These are phyloP conservation scores for Sporisorium exsertum DNA, from an alignment of 1,284 basidiomycete genomes.

Conservation along the genomic window DNA sequence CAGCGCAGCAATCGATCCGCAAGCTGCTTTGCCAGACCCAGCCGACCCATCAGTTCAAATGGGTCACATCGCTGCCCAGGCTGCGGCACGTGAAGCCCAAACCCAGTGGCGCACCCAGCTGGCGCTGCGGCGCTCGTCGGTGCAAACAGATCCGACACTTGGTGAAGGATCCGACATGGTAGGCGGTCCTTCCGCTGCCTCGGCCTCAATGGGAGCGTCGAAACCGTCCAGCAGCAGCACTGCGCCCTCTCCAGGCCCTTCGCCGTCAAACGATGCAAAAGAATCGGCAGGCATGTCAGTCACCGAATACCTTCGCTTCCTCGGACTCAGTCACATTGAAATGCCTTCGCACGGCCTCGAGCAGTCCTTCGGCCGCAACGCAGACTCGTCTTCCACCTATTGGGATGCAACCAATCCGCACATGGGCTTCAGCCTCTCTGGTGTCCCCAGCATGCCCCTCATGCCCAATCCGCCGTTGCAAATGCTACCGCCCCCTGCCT, in stretches of 20 bases:
- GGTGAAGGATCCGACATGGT: background rate
- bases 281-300: slow-evolving; percentile 26
- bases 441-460: slow-evolving; percentile 61
- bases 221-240: background rate
- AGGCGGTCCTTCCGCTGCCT: background rate
- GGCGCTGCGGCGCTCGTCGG: slow-evolving; percentile 33
- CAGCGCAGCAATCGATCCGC: slow-evolving; percentile 25
- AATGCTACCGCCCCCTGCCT: slow-evolving; percentile 59
- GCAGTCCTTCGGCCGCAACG: slow-evolving; percentile 42
- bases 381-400: slow-evolving; percentile 9
- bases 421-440: slow-evolving; percentile 54
- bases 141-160: slow-evolving; percentile 10
- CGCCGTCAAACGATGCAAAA: background rate
- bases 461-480: slow-evolving; percentile 60
- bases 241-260: background rate
- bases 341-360: slow-evolving; percentile 50
- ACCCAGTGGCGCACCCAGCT: slow-evolving; percentile 50
- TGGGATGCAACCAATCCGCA: slow-evolving; percentile 45
- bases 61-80: slow-evolving; percentile 50
- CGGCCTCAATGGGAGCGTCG: background rate
- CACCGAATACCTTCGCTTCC: slow-evolving; percentile 42
- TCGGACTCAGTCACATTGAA: slow-evolving; percentile 53
- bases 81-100: slow-evolving; percentile 54
- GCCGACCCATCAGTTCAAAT: slow-evolving; percentile 38
- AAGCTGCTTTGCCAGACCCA: slow-evolving; percentile 9